Percentiles rank a stretch among this genome's conserved stretches.
Conservation (phyloP, 208 protist genomes). For the Wallacemonas sp. region DNA sequence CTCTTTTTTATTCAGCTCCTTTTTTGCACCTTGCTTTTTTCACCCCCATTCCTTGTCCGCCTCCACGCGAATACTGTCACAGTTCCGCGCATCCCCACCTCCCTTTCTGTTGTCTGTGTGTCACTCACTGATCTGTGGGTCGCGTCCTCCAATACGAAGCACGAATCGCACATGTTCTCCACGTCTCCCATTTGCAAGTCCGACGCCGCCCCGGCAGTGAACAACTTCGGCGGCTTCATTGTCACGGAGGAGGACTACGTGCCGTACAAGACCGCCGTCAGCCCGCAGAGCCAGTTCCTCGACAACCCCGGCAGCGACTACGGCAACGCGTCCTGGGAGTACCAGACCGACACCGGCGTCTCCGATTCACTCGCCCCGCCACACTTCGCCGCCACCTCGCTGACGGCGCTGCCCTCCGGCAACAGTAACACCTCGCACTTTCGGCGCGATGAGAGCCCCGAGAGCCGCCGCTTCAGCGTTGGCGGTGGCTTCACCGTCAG, state of each 20-base stretch:
- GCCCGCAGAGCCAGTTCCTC: background rate
- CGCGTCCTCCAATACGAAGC: too few species aligned
- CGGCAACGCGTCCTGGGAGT: background rate
- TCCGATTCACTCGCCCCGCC: background rate
- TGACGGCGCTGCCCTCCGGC: background rate
- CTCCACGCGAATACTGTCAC: too few species aligned
- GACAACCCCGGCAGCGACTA: constrained; percentile 10
- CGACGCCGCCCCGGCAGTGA: background rate
- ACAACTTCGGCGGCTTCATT: background rate
- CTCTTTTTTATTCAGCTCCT: too few species aligned
- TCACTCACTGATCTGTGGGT: too few species aligned
- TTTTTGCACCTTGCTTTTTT: too few species aligned
- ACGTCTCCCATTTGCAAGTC: background rate
- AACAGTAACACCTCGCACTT: background rate
- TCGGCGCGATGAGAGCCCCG: background rate
- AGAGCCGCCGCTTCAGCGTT: background rate
- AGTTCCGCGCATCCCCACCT: too few species aligned
- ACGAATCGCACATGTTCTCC: constrained; percentile 14
- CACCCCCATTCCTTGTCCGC: too few species aligned
- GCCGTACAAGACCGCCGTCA: background rate
- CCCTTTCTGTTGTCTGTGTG: too few species aligned
- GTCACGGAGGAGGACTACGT: constrained; percentile 9
- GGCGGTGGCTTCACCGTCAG: background rate
- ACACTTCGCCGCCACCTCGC: background rate
- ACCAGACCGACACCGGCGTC: background rate